Evolutionary conservation across 345 rosid genomes (phyloP).

Genomic region (Mangifera indica): DNA sequence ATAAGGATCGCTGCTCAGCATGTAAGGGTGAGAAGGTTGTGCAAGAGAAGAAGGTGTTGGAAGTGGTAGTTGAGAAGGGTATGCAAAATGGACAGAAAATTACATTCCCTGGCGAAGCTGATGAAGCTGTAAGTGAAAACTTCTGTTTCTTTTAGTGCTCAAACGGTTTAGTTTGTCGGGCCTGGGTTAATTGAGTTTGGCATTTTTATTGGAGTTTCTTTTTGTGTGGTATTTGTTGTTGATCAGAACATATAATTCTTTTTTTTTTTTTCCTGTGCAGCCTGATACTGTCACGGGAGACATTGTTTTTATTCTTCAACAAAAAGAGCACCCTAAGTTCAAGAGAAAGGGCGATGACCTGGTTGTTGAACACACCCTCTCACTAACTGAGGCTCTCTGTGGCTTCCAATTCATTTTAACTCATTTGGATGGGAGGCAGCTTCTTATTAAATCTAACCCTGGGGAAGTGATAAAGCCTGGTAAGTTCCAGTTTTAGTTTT

Average conservation of each 20-base stretch:
- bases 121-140: slow-evolving; percentile 52
- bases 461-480: slow-evolving; percentile 79
- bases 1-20: slow-evolving; percentile 65
- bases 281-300: slow-evolving; percentile 74
- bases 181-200: background rate
- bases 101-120: slow-evolving; percentile 73
- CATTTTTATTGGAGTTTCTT: background rate
- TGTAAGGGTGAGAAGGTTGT: slow-evolving; percentile 75
- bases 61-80: slow-evolving; percentile 70
- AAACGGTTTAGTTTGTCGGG: background rate
- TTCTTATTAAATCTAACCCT: slow-evolving; percentile 65
- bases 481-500: slow-evolving; percentile 11
- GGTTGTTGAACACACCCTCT: slow-evolving; percentile 62
- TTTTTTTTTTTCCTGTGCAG: slow-evolving; percentile 32
- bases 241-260: background rate
- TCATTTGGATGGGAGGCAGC: slow-evolving; percentile 73
- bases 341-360: slow-evolving; percentile 76
- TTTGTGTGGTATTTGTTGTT: background rate
- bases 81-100: slow-evolving; percentile 70
- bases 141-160: background rate
- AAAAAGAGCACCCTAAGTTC: slow-evolving; percentile 66
- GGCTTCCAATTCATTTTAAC: slow-evolving; percentile 66
- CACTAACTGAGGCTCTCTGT: slow-evolving; percentile 72
- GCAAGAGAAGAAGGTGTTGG: slow-evolving; percentile 69
- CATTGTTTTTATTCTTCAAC: slow-evolving; percentile 66